These are phyloP conservation scores for Alternaria triticimaculans DNA, from an alignment of 2,329 filamentous ascomycete species.

Conservation along the genomic window DNA sequence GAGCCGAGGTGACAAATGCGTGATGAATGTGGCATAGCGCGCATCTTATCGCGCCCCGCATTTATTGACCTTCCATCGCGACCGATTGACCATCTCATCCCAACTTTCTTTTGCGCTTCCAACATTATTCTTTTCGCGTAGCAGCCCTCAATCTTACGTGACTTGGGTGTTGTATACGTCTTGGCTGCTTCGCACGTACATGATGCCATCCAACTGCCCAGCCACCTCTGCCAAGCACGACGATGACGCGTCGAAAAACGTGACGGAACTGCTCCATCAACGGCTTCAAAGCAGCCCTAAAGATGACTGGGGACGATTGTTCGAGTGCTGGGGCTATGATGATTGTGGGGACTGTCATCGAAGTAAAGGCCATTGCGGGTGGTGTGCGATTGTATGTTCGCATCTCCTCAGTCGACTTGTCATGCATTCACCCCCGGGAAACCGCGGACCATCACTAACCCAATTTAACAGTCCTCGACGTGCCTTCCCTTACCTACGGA, in stretches of 20 bases:
- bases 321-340: conserved; percentile 43
- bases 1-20: conserved; percentile 1
- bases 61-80: background rate
- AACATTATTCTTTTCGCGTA: background rate
- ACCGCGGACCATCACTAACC: background rate
- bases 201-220: conserved; percentile 24
- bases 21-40: conserved; percentile 16
- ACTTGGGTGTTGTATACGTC: background rate
- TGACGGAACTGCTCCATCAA: conserved; percentile 31
- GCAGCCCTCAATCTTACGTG: background rate
- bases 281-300: conserved; percentile 37
- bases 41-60: conserved; percentile 7
- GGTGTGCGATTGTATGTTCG: conserved; percentile 52
- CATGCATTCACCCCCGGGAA: background rate
- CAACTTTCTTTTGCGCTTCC: background rate
- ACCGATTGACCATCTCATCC: background rate
- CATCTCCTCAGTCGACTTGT: background rate
- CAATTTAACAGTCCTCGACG: conserved; percentile 44
- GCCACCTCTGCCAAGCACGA: conserved; percentile 1
- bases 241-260: conserved; percentile 19
- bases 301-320: conserved; percentile 39
- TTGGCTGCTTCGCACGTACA: background rate
- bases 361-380: conserved; percentile 49
- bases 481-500: conserved; percentile 52
- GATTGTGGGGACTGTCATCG: conserved; percentile 49